Evolutionary conservation across 352 stramenopile species (phyloP), one percentile per base, ranked within the genome.

Genomic region (Phytopythium litorale): DNA sequence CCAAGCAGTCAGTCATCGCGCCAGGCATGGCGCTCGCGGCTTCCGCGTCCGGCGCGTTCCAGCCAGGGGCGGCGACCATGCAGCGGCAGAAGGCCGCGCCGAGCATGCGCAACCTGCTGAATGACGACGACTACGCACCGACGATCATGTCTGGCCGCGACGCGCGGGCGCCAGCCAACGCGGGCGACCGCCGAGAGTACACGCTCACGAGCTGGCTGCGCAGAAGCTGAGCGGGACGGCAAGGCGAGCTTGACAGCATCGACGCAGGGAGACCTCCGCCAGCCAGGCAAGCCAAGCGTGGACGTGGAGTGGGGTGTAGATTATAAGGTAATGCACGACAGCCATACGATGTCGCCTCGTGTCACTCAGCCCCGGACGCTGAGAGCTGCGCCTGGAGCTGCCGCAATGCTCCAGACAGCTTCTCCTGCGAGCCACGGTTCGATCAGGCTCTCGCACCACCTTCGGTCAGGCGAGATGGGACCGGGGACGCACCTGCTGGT

Each of bases 121-220:
- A 73, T 51, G 57, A 74, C 53, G 66, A 78, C 15, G 56, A 66
- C 15, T 60, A 60, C 38, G 55, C 55, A 19, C 38, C 55, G 16
- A 30, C 25, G 5, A 38, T 52, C 25, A 18, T 42, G 40, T 33
- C 55, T 19, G 35, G 40, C 8, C n/a, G 55, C 16, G 40, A 30
- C 28, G 18, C 55, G 16, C 38, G 55, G 15, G 23, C 21, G 4
- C 30, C 40, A 30, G 4, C 21, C 4, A 49, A 49, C 15, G 12
- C 35, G 1, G 12, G 67, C 23, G 78, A 82, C 46, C 79, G 76
- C 25, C 73, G 73, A 32, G 77, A 87, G 53, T 89, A 82, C 60
- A 73, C 74, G 11, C 68, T 92, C 37, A 90, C 79, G 16, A 86
- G 72, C 49, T 92, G 83, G 83, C 68, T 92, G 58, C 73, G 71